A percentile compares a stretch with the other conserved stretches of the same genome.
Evolutionary conservation across 164 flowering plant species (phyloP).

Genomic region (Magnolia kwangsiensis): DNA sequence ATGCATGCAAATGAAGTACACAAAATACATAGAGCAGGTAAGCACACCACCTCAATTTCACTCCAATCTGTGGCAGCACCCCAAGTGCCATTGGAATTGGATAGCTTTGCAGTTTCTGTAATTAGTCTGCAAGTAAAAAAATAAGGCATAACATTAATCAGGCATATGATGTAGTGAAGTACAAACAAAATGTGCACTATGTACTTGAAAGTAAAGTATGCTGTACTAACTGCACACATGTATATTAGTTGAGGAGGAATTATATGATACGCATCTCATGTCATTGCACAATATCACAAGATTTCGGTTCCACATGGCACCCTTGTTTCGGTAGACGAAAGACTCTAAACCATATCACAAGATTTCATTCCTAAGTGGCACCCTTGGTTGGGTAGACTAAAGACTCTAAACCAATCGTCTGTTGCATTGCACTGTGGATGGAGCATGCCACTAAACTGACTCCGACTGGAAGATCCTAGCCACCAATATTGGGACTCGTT

Average conservation of each 20-base stretch:
- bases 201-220: background rate
- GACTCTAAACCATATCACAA: no score
- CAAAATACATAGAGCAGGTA: background rate
- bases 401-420: no score
- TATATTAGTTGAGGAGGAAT: background rate
- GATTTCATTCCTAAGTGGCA: no score
- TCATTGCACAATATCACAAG: no score
- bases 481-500: no score
- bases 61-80: constrained; percentile 60
- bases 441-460: no score
- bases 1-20: background rate
- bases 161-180: background rate
- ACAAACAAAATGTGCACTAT: background rate
- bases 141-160: background rate
- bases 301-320: no score
- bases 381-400: no score
- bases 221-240: background rate
- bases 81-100: constrained; percentile 46
- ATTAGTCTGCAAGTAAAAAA: constrained; percentile 45
- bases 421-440: no score
- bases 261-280: background rate
- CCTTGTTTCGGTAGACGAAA: no score
- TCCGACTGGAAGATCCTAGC: no score
- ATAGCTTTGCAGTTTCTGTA: constrained; percentile 63
- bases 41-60: constrained; percentile 59